Evolutionary conservation across 2,329 filamentous ascomycete species (phyloP), one percentile per base, ranked within the genome.

Genomic region (Aspergillus chevalieri): DNA sequence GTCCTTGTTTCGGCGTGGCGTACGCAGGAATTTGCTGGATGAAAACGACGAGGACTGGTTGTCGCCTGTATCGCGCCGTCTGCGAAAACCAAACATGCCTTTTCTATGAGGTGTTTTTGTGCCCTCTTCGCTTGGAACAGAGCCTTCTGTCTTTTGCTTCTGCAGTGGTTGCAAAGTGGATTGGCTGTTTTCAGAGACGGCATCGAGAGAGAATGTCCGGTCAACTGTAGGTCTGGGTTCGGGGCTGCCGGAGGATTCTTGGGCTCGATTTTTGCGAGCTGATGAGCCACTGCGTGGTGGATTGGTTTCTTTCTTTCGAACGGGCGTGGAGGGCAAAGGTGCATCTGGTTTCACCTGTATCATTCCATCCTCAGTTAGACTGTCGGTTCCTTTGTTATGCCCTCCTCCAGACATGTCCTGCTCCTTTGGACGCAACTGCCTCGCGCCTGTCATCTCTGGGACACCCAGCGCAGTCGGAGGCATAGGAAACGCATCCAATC

Each of bases 71-170:
- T 55, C 46, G n/a, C 48, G 52, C 7, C 47, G 50, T 17, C 52
- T 54, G 21, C 56, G 58, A 15, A 60, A 48, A 17, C 50, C 43
- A 22, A 60, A 60, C 19, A 36, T 45, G 43, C 53, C 54, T 50
- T 50, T 54, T 54, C 44, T 58, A 51, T 14, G 46, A 41, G 47
- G 47, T 12, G 43, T 52, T 14, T 41, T 41, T 3, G 17, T 41
- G 12, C 38, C 38, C 10, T 41, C 38, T 21, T 41, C 38, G 14
- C 19, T 41, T 15, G 15, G 38, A 22, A 15, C 8, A 22, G 38
- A 15, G 19, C 15, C 7, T 2, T 8, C 10, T 12, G 38, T 12
- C 38, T 41, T 12, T 7, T 30, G 26, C 2, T 21, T 41, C 10
- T 19, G 17, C 9, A 12, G 8, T 14, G 10, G 17, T 6, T 41